Conservation (phyloP, 495 filamentous ascomycete species). For the Penicillium paxilli region DNA sequence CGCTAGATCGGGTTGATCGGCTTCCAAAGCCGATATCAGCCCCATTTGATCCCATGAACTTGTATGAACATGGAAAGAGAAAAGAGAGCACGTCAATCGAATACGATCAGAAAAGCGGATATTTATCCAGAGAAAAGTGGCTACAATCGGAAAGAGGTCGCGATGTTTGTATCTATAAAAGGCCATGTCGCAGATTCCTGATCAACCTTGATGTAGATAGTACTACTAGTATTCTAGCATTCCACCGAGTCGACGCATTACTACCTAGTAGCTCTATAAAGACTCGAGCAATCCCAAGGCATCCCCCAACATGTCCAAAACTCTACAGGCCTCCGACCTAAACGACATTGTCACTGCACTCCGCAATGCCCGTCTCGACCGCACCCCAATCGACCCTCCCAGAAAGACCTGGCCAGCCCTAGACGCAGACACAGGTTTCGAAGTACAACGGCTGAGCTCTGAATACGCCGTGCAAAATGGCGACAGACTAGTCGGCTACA, state of each 20-base stretch:
- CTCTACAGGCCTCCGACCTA: not conserved
- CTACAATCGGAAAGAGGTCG: too few species aligned
- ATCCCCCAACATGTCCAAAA: too few species aligned
- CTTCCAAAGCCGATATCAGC: not conserved
- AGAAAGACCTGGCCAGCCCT: slow-evolving; percentile 18
- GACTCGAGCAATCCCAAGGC: too few species aligned
- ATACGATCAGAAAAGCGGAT: too few species aligned
- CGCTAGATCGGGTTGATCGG: not conserved
- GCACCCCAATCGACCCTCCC: slow-evolving; percentile 13
- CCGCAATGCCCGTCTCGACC: slow-evolving; percentile 6
- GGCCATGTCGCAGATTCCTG: not conserved
- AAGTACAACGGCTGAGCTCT: slow-evolving; percentile 14
- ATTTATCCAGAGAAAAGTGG: too few species aligned
- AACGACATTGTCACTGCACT: slow-evolving; percentile 10
- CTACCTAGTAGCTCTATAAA: too few species aligned
- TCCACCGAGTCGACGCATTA: too few species aligned
- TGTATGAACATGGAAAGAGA: too few species aligned
- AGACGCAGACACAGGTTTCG: slow-evolving; percentile 16
- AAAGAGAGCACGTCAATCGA: too few species aligned
- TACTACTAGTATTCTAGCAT: too few species aligned
- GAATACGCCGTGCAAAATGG: slow-evolving; percentile 11
- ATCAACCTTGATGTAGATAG: not conserved
- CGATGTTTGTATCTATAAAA: not conserved
- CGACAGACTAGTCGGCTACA: slow-evolving; percentile 21
- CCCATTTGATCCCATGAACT: not conserved